Evolutionary conservation across 768 basidiomycete species (phyloP).

Genomic region (Vararia minispora): DNA sequence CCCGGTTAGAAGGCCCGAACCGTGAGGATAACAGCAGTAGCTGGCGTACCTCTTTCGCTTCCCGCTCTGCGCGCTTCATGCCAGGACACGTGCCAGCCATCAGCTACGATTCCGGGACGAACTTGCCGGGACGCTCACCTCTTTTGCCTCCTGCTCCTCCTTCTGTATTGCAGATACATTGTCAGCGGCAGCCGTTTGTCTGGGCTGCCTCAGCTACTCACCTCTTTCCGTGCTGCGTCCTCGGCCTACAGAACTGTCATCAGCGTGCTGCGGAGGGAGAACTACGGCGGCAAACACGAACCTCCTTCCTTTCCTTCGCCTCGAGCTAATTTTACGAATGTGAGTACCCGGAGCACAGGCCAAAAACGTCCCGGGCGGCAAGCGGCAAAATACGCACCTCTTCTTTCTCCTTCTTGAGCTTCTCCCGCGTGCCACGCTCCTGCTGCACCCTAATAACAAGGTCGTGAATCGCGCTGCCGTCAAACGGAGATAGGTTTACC

Average conservation of each 20-base stretch:
- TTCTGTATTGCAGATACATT: no score
- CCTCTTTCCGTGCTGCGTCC: conserved; percentile 55
- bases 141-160: conserved; percentile 29
- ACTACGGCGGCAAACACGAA: conserved; percentile 11
- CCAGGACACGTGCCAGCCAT: no score
- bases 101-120: no score
- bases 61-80: conserved; percentile 12
- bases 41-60: conserved; percentile 11
- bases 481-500: conserved; percentile 28
- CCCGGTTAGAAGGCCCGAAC: conserved; percentile 1
- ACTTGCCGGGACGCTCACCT: no score
- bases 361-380: background rate
- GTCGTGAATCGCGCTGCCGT: conserved; percentile 6
- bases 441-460: conserved; percentile 37
- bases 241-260: conserved; percentile 44
- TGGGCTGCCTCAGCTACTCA: no score
- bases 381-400: conserved; percentile 26
- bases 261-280: no score
- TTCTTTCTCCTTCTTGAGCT: conserved; percentile 71
- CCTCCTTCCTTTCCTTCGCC: conserved; percentile 71
- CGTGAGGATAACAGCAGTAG: background rate
- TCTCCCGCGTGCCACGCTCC: conserved; percentile 77
- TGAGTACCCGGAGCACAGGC: conserved; percentile 2
- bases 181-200: no score
- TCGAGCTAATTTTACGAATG: conserved; percentile 40